Evolutionary conservation across 768 basidiomycete species (phyloP), one percentile per base, ranked within the genome.

Genomic region (Solioccasus polychromus): DNA sequence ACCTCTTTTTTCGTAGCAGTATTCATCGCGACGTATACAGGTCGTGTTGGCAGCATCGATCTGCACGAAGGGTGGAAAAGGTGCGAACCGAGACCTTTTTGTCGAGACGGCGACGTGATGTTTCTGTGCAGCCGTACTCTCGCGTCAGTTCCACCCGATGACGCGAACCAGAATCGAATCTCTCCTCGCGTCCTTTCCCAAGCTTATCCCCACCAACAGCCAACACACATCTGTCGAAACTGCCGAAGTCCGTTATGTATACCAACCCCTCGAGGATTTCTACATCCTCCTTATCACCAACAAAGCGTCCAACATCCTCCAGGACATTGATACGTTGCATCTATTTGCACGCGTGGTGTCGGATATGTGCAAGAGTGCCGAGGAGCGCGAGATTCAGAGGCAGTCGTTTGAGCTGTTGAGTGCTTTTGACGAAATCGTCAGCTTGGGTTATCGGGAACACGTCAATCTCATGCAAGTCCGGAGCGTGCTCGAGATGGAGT

Each of bases 151-250:
- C 64, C 81, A 92, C 51, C 90, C 91, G 54, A 88, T 99, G 81
- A 80, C 92, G 17, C 80, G 90, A 44, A 82, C 92, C 1, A 79
- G 95, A 44, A 92, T 99, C 58, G 95, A 98, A 68, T 90, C 92
- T 35, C 84, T 99, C 25, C 83, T 99, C 34, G 86, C 95, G 8
- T 94, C 93, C 2, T 99, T 98, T 76, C 92, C 94, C 2, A 97
- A 96, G 67, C 82, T 98, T 57, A 96, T 99, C 54, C 93, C 94
- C 3, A 80, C 88, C 42, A 91, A 90, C 60, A 91, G 85, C 20
- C 93, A 96, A 67, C 93, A 97, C 64, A 96, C 94, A 4, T 90
- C 92, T n/a, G 88, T 95, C 57, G 94, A 91, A 74, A 96, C 92
- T 0, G 69, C 88, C 30, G 92, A 99, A 67, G 93, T 95, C 40